Conservation (phyloP, 257 asterid species). For the Fraxinus excelsior region DNA sequence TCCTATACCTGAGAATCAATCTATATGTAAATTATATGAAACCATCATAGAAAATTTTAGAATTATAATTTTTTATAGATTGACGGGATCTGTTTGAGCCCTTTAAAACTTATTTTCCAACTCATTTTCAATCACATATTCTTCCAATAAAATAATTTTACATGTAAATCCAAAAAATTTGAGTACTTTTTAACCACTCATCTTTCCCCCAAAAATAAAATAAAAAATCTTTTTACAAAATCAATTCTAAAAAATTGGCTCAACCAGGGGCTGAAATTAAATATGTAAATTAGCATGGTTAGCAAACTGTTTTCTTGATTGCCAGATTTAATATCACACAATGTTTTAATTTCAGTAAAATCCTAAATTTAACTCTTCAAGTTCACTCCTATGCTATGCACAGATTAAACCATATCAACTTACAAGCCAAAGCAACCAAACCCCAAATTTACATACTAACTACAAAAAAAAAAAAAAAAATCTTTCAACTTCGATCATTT, state of each 20-base stretch:
- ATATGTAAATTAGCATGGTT: neutral
- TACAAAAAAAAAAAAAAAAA: neutral
- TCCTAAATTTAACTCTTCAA: neutral
- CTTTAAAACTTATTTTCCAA: no score
- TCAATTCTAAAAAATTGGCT: no score
- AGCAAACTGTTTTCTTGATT: neutral
- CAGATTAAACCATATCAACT: constrained; percentile 6
- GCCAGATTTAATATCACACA: neutral
- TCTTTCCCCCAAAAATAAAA: no score
- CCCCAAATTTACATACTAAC: constrained; percentile 13
- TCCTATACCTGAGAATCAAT: constrained; percentile 24
- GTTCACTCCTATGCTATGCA: neutral
- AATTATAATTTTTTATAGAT: neutral
- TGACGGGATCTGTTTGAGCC: neutral
- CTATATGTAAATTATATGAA: constrained; percentile 1
- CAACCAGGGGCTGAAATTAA: no score
- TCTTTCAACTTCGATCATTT: neutral
- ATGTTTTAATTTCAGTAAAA: neutral
- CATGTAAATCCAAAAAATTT: no score
- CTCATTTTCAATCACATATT: no score
- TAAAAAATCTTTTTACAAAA: no score
- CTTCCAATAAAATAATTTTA: no score
- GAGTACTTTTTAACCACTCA: no score
- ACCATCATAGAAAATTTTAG: constrained; percentile 16
- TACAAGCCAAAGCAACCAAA: constrained; percentile 6